Evolutionary conservation across 768 basidiomycete genomes (phyloP).

Genomic region (Boletales sp.): DNA sequence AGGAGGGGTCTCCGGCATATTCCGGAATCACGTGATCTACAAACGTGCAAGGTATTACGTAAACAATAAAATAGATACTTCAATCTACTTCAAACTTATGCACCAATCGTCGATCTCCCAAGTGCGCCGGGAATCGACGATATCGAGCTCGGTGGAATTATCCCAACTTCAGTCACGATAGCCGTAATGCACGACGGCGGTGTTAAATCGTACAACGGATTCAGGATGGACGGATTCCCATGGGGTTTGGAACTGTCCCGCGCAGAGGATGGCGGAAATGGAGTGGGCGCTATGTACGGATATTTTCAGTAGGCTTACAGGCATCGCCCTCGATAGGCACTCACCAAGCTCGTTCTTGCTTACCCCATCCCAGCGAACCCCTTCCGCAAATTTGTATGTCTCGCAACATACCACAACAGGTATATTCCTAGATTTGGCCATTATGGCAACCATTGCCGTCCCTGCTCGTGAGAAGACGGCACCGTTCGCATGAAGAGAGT

Average conservation of each 20-base stretch:
- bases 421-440: conserved; percentile 83
- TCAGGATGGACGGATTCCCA: conserved; percentile 70
- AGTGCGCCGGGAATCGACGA: conserved; percentile 77
- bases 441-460: conserved; percentile 95
- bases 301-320: neutral
- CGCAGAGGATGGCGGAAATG: conserved; percentile 18
- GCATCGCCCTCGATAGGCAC: conserved; percentile 9
- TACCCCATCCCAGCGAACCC: conserved; percentile 89
- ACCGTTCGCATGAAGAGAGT: conserved; percentile 93
- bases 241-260: conserved; percentile 26
- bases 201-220: conserved; percentile 92
- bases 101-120: conserved; percentile 23
- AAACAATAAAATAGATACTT: conserved; percentile 9
- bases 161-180: conserved; percentile 94
- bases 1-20: conserved; percentile 9
- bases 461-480: conserved; percentile 92
- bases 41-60: conserved; percentile 18
- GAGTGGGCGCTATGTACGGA: conserved; percentile 24
- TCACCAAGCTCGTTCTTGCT: conserved; percentile 94
- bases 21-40: conserved; percentile 16
- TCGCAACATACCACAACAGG: conserved; percentile 97
- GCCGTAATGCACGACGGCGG: conserved; percentile 91
- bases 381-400: conserved; percentile 97
- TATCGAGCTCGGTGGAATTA: conserved; percentile 91
- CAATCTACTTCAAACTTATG: conserved; percentile 4